phyloP scores from a whole-genome alignment of 169 alveolate species.

The Miamiensis avidus region DNA sequence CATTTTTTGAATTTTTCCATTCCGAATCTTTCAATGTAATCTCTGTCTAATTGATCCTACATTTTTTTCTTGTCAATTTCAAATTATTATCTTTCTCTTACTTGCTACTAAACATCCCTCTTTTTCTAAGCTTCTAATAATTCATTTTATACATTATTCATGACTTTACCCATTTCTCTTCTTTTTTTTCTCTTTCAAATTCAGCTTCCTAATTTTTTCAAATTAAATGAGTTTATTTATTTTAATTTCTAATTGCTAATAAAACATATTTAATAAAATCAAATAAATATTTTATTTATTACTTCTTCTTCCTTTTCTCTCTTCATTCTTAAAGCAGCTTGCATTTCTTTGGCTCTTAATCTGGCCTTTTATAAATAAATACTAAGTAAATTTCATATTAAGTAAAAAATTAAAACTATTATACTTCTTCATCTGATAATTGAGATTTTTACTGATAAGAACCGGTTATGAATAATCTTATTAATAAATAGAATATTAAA shows the following conservation, averaged over 20 bases:
- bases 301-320: slow-evolving; percentile 51
- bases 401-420: too few relatives aligned
- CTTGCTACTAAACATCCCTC: slow-evolving; percentile 25
- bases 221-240: slow-evolving; percentile 26
- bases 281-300: slow-evolving; percentile 11
- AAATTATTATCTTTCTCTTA: slow-evolving; percentile 54
- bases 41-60: slow-evolving; percentile 50
- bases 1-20: slow-evolving; percentile 28
- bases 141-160: slow-evolving; percentile 34
- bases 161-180: slow-evolving; percentile 30
- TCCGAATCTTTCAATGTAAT: slow-evolving; percentile 61
- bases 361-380: slow-evolving; percentile 42
- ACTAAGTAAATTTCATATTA: too few relatives aligned
- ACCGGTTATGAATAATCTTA: neutral
- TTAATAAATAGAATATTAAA: too few relatives aligned
- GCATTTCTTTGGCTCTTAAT: slow-evolving; percentile 51
- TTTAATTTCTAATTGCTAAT: too few relatives aligned
- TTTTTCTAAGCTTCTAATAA: slow-evolving; percentile 36
- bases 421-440: slow-evolving; percentile 38
- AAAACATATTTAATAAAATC: slow-evolving; percentile 6
- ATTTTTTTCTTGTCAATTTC: slow-evolving; percentile 44
- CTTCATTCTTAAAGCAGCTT: slow-evolving; percentile 48
- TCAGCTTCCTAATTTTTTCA: slow-evolving; percentile 34
- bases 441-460: neutral
- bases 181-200: slow-evolving; percentile 56